These are phyloP conservation scores for Mimosa pudica DNA, from an alignment of 306 rosid species.

Conservation along the genomic window DNA sequence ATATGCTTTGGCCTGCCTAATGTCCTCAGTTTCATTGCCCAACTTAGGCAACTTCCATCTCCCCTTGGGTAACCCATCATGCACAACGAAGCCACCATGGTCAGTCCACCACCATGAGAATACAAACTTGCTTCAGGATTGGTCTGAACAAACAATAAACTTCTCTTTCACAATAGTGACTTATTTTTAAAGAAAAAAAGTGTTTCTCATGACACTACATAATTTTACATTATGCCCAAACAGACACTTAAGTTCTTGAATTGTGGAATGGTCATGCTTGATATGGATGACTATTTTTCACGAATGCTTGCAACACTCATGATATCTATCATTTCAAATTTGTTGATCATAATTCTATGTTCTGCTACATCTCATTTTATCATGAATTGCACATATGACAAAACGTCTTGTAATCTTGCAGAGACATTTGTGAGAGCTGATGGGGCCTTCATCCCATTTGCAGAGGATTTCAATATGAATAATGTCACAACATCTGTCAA, in stretches of 20 bases:
- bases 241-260: slow-evolving; percentile 11
- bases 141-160: neutral
- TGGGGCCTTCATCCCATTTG: slow-evolving; percentile 96
- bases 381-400: slow-evolving; percentile 21
- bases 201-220: neutral
- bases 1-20: neutral
- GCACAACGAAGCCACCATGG: neutral
- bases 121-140: neutral
- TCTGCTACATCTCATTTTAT: slow-evolving; percentile 37
- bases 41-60: neutral
- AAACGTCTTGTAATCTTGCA: slow-evolving; percentile 56
- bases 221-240: neutral
- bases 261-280: slow-evolving; percentile 13
- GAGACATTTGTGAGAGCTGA: slow-evolving; percentile 99
- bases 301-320: slow-evolving; percentile 17
- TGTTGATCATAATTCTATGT: slow-evolving; percentile 20
- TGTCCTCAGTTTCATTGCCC: neutral
- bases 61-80: neutral
- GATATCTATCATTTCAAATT: slow-evolving; percentile 38
- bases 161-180: neutral
- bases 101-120: neutral
- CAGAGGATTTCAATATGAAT: slow-evolving; percentile 76
- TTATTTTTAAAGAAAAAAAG: neutral
- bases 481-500: slow-evolving; percentile 68
- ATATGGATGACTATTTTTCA: slow-evolving; percentile 1